Base-by-base conservation (phyloP, 2,329 filamentous ascomycete species). In the Ophiostoma sp. region DNA sequence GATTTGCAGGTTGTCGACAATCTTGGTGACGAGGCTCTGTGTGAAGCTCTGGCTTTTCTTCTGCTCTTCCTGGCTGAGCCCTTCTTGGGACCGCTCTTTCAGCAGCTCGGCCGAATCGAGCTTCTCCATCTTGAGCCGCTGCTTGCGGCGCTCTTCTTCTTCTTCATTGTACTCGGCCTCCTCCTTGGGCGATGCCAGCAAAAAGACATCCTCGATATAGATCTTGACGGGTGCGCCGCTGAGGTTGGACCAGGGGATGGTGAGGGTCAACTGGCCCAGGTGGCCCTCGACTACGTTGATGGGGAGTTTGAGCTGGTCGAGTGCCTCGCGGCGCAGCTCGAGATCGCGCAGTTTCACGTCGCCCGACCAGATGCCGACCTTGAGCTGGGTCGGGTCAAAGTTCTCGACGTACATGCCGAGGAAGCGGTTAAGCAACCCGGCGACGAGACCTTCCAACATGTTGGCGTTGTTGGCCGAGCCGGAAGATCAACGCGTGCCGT, bases 341-440 rank as follows among this genome's bases (percentile, higher is more conserved):
- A 99, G 91, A 79, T 99, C 91, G 75, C 91, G 91, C 63, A 99
- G 88, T 84, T 97, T 97, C 79, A 99, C 96, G 85, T 99, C 96
- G 78, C 97, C 96, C 28, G 93, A 97, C 96, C 95, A 99, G 79
- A 99, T 99, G 76, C 97, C 96, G 76, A 99, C 95, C 81, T 99
- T 99, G 77, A 99, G 88, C 85, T 99, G 96, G 79, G 94, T 92
- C 72, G 96, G 94, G 83, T 99, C 96, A 82, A 99, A 99, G 84
- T 99, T 98, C 88, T 97, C 95, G 83, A 99, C 95, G 83, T 99
- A 99, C 92, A 98, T 97, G 88, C 96, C 97, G 89, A 99, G 85
- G 84, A 99, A 98, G 86, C 97, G 93, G 86, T 99, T 99, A 79
- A 99, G 91, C 86, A 99, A 88, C 84, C 95, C 97, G 79, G 96